These are phyloP conservation scores for Ogataea wickerhamii DNA, from an alignment of 805 yeast species.

Conservation along the genomic window DNA sequence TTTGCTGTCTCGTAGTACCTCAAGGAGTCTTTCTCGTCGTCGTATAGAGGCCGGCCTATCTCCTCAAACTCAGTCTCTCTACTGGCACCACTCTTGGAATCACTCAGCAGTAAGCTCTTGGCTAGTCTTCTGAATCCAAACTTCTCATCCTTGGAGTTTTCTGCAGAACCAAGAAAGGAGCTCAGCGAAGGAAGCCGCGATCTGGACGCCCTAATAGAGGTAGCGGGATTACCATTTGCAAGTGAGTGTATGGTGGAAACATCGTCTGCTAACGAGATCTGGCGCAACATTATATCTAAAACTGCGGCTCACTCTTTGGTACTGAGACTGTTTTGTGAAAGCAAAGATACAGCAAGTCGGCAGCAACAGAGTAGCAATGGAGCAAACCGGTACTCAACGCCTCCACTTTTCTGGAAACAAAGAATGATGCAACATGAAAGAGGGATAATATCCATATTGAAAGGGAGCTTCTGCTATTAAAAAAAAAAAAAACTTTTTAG, in stretches of 20 bases:
- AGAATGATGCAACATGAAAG: too few species aligned
- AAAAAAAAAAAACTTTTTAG: conserved; percentile 1
- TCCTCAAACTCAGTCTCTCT: conserved; percentile 15
- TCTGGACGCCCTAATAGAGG: conserved; percentile 11
- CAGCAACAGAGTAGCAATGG: background rate
- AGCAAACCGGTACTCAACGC: background rate
- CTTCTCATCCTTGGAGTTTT: conserved; percentile 20
- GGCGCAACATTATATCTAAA: conserved; percentile 22
- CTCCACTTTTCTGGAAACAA: too few species aligned
- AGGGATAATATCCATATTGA: too few species aligned
- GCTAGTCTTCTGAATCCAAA: conserved; percentile 26
- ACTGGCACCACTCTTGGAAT: conserved; percentile 6
- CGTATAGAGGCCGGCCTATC: conserved; percentile 2
- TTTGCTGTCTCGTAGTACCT: conserved; percentile 20
- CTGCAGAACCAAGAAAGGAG: conserved; percentile 19
- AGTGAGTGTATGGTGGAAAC: conserved; percentile 13
- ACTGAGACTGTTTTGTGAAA: too few species aligned
- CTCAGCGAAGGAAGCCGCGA: conserved; percentile 19
- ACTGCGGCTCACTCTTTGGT: too few species aligned
- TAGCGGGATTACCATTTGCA: conserved; percentile 9
- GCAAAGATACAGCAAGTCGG: conserved; percentile 5
- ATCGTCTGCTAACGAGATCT: conserved; percentile 17
- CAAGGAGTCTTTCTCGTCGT: conserved; percentile 16
- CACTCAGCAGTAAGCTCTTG: conserved; percentile 21
- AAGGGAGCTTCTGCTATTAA: too few species aligned